These are phyloP conservation scores for Cyanodermella asteris DNA, from an alignment of 2,329 filamentous ascomycete species.

Conservation along the genomic window DNA sequence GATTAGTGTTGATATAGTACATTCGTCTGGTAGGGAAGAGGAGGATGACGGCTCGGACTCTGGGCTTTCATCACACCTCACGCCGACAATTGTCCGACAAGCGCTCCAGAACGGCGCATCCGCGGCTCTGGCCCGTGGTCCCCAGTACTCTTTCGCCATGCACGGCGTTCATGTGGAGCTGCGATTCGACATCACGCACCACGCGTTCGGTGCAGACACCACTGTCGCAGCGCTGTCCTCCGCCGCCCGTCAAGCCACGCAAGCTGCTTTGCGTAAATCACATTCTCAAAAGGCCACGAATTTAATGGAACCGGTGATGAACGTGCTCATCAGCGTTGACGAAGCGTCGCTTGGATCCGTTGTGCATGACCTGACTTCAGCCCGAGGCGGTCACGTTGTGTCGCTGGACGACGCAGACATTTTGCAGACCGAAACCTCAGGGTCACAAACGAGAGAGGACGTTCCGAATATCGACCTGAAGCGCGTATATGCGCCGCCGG, in stretches of 20 bases:
- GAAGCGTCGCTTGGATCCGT: constrained; percentile 63
- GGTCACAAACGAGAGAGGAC: constrained; percentile 12
- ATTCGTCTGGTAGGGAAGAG: neutral
- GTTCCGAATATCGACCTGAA: constrained; percentile 38
- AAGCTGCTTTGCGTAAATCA: constrained; percentile 43
- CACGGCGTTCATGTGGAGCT: constrained; percentile 54
- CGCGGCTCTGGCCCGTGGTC: constrained; percentile 67
- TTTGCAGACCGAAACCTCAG: constrained; percentile 10
- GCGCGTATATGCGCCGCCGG: constrained; percentile 68
- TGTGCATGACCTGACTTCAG: constrained; percentile 57
- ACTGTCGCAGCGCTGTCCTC: constrained; percentile 46
- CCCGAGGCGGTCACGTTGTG: constrained; percentile 51
- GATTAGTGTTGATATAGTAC: constrained; percentile 25
- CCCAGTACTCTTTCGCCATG: constrained; percentile 57
- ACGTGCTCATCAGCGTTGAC: constrained; percentile 64
- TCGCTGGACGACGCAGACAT: constrained; percentile 37
- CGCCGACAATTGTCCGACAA: constrained; percentile 25
- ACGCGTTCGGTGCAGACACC: constrained; percentile 45
- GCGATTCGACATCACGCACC: constrained; percentile 39
- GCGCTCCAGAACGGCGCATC: constrained; percentile 56
- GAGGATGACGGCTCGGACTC: constrained; percentile 1
- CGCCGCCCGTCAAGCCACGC: constrained; percentile 45
- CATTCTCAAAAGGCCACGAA: constrained; percentile 32
- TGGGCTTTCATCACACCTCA: constrained; percentile 32
- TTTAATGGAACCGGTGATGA: constrained; percentile 87